Conservation (phyloP, 306 rosid genomes). For the Alnus glutinosa region DNA sequence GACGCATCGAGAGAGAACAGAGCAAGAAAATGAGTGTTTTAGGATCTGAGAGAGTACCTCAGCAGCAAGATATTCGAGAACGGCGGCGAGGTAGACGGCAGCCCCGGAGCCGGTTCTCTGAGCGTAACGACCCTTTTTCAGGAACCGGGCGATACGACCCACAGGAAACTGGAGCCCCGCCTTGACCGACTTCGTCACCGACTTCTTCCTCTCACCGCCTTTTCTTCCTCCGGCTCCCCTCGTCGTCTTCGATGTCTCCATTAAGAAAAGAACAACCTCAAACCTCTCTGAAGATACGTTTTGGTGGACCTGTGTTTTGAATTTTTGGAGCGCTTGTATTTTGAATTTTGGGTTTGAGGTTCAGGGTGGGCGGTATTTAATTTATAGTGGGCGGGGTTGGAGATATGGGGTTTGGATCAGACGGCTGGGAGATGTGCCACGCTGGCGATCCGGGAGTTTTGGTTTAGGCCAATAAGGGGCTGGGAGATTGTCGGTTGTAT, state of each 20-base stretch:
- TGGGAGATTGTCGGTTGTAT: neutral
- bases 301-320: neutral
- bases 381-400: neutral
- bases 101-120: constrained; percentile 64
- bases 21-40: neutral
- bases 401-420: constrained; percentile 10
- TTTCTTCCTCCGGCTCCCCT: constrained; percentile 64
- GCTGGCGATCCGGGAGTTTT: constrained; percentile 36
- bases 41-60: constrained; percentile 40
- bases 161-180: constrained; percentile 90
- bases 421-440: constrained; percentile 9
- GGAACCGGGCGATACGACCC: constrained; percentile 59
- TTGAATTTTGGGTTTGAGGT: neutral
- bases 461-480: neutral
- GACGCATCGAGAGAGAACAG: no score
- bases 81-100: constrained; percentile 74
- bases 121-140: constrained; percentile 69
- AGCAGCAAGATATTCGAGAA: constrained; percentile 80
- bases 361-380: neutral
- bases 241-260: constrained; percentile 37
- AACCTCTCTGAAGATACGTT: neutral
- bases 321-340: neutral
- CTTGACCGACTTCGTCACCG: constrained; percentile 64
- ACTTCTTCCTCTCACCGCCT: constrained; percentile 57
- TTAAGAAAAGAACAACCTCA: neutral